Evolutionary conservation across 2,329 filamentous ascomycete genomes (phyloP).

Genomic region (Chlorencoelia australis): DNA sequence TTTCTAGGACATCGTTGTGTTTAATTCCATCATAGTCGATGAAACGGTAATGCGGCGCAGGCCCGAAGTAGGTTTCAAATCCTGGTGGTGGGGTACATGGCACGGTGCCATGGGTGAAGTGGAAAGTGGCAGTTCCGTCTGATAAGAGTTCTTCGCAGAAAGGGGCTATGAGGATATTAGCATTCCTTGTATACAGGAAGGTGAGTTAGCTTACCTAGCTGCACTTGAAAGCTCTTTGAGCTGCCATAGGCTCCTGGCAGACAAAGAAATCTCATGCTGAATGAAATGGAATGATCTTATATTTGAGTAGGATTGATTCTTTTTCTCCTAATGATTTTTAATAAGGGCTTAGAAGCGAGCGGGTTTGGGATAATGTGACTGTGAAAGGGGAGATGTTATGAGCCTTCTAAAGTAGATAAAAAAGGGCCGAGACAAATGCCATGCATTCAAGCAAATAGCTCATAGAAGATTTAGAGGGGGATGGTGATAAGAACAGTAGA

Average conservation of each 20-base stretch:
- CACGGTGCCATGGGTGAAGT: conserved; percentile 41
- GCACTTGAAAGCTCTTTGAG: conserved; percentile 45
- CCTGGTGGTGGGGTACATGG: conserved; percentile 38
- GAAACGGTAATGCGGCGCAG: conserved; percentile 33
- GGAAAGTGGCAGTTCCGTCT: conserved; percentile 36
- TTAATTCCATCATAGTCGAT: conserved; percentile 36
- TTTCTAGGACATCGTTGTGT: conserved; percentile 17
- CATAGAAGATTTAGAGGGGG: too few species aligned
- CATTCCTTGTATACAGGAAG: not conserved
- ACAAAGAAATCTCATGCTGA: conserved; percentile 45
- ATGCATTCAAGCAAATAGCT: too few species aligned
- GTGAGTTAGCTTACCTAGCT: conserved; percentile 32
- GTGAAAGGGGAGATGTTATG: too few species aligned
- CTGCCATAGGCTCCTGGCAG: conserved; percentile 48
- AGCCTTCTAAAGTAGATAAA: too few species aligned
- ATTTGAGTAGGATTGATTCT: too few species aligned
- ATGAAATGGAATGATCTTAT: not conserved
- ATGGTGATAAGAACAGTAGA: too few species aligned
- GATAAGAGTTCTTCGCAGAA: conserved; percentile 37
- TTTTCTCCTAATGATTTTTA: not conserved
- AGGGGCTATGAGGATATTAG: conserved; percentile 18
- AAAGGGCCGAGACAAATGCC: too few species aligned
- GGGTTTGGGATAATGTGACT: too few species aligned
- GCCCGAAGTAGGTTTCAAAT: conserved; percentile 40
- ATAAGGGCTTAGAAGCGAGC: too few species aligned